Conservation (phyloP, 352 stramenopile genomes). For the Phytopythium sindhum region DNA sequence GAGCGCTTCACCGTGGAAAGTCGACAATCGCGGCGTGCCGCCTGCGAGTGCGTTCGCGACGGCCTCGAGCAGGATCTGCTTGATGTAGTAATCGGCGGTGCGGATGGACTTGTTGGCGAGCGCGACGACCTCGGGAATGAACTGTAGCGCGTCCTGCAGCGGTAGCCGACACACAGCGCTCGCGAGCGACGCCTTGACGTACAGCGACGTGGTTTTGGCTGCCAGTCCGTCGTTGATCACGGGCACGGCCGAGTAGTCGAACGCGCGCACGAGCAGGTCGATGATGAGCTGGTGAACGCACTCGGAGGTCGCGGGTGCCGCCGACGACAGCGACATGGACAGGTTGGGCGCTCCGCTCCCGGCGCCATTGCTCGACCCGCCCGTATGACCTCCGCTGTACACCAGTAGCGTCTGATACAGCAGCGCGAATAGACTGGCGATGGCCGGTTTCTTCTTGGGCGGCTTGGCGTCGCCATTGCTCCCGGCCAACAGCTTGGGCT, state of each 20-base stretch:
- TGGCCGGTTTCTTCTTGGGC: slow-evolving; percentile 20
- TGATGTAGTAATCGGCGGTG: slow-evolving; percentile 74
- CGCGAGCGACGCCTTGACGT: slow-evolving; percentile 66
- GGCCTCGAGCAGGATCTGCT: slow-evolving; percentile 71
- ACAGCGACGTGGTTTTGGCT: slow-evolving; percentile 56
- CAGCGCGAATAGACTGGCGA: slow-evolving; percentile 52
- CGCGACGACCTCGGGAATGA: slow-evolving; percentile 62
- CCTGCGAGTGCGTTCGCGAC: slow-evolving; percentile 50
- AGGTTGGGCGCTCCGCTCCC: slow-evolving; percentile 31
- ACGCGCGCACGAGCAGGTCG: slow-evolving; percentile 67
- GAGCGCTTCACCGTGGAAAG: slow-evolving; percentile 58
- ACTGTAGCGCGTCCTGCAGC: slow-evolving; percentile 55
- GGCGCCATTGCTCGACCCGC: slow-evolving; percentile 16
- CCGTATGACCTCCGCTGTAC: slow-evolving; percentile 52
- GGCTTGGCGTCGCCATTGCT: slow-evolving; percentile 1
- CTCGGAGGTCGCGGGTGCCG: slow-evolving; percentile 51
- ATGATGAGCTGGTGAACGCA: slow-evolving; percentile 63
- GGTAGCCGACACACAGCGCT: slow-evolving; percentile 61
- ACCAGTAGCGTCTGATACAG: slow-evolving; percentile 64
- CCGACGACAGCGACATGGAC: slow-evolving; percentile 52
- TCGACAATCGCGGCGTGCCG: slow-evolving; percentile 32
- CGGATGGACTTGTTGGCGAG: slow-evolving; percentile 59
- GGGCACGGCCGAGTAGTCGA: slow-evolving; percentile 64
- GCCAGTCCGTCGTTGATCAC: slow-evolving; percentile 52
- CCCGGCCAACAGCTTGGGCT: slow-evolving; percentile 27